These are phyloP conservation scores for Exserohilum rostratum DNA, from an alignment of 2,329 filamentous ascomycete species.

Conservation along the genomic window DNA sequence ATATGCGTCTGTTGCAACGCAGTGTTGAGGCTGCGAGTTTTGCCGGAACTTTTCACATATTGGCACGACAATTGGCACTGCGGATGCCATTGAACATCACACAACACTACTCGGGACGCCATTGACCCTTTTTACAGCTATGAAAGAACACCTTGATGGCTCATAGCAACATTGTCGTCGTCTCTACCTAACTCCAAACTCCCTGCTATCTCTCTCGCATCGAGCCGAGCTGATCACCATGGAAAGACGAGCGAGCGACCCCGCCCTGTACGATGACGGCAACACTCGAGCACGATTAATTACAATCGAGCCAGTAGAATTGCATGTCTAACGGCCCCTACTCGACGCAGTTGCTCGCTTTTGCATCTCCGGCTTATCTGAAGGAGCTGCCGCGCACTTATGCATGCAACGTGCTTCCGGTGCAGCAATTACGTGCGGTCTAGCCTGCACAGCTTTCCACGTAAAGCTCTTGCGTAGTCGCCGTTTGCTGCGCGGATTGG, in stretches of 20 bases:
- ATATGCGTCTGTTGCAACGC: conserved; percentile 7
- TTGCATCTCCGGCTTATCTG: conserved; percentile 38
- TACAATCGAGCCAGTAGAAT: conserved; percentile 31
- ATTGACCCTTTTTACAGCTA: not conserved
- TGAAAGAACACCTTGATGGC: conserved; percentile 23
- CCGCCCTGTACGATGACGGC: conserved; percentile 38
- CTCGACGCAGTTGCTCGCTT: conserved; percentile 21
- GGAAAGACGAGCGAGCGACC: conserved; percentile 22
- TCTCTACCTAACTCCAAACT: not conserved
- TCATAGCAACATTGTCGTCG: not conserved
- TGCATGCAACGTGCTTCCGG: conserved; percentile 27
- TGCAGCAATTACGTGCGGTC: conserved; percentile 32
- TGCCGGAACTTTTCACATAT: not conserved
- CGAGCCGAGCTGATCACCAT: conserved; percentile 16
- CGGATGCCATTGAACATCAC: no score
- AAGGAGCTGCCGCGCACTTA: conserved; percentile 17
- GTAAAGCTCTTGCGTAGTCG: conserved; percentile 21
- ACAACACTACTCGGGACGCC: no score
- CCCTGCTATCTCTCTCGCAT: conserved; percentile 3
- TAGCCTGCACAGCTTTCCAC: conserved; percentile 15
- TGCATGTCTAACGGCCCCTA: conserved; percentile 24
- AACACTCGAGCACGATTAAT: conserved; percentile 3
- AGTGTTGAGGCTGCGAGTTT: not conserved
- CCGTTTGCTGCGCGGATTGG: conserved; percentile 6
- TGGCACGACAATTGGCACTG: no score